A percentile compares a stretch with the other conserved stretches of the same genome.
Conservation (phyloP, 2,329 filamentous ascomycete genomes). For the Penicillium vulpinum region DNA sequence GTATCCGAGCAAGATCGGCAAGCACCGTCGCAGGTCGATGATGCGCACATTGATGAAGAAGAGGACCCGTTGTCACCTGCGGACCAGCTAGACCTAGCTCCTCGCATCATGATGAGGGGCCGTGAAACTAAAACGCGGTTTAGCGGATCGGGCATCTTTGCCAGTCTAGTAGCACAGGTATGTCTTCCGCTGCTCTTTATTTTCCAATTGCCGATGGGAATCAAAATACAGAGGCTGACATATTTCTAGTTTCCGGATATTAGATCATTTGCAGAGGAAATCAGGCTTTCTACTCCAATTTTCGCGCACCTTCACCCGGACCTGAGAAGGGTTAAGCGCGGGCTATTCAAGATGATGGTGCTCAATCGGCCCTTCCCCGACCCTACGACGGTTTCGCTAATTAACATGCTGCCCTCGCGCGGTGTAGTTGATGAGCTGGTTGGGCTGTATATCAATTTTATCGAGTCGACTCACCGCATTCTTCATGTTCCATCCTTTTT, state of each 20-base stretch:
- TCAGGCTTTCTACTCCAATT: conserved; percentile 38
- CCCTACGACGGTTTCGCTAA: conserved; percentile 32
- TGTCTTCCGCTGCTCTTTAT: conserved; percentile 1
- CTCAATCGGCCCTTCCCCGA: conserved; percentile 32
- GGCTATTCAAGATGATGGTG: conserved; percentile 31
- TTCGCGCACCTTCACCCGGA: conserved; percentile 37
- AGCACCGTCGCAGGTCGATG: conserved; percentile 10
- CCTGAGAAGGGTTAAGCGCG: conserved; percentile 34
- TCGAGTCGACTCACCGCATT: conserved; percentile 43
- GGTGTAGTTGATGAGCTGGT: conserved; percentile 40
- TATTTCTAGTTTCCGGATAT: conserved; percentile 39
- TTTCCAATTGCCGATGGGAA: not conserved
- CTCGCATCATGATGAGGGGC: conserved; percentile 40
- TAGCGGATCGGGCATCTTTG: conserved; percentile 42
- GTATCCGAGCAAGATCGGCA: not conserved
- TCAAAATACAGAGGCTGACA: conserved; percentile 12
- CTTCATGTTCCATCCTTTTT: conserved; percentile 44
- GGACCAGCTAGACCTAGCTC: conserved; percentile 35
- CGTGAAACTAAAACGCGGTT: conserved; percentile 44
- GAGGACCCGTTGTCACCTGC: conserved; percentile 30
- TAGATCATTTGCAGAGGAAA: conserved; percentile 38
- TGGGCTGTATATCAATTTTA: conserved; percentile 40
- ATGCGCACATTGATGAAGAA: conserved; percentile 18
- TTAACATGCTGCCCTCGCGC: conserved; percentile 37
- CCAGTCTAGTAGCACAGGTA: conserved; percentile 44